Evolutionary conservation across 2,329 filamentous ascomycete genomes (phyloP), one percentile per base, ranked within the genome.

Genomic region (Aspergillus fumigatiaffinis): DNA sequence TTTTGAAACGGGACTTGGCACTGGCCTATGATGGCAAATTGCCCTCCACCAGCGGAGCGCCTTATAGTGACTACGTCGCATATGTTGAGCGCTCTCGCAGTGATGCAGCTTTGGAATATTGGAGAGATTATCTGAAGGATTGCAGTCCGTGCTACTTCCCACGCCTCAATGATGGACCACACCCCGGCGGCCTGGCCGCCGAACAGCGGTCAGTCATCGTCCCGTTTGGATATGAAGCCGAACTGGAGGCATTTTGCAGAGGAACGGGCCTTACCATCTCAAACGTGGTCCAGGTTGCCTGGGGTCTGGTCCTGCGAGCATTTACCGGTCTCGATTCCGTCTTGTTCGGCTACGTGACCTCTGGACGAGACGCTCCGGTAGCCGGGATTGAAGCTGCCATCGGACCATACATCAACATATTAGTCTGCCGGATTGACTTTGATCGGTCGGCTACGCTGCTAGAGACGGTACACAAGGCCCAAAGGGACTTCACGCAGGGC

Each of bases 331-430:
- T 59, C 20, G 57, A 63, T 12, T 66, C 71, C 38, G 63, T 74
- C 14, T 66, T 60, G 9, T 74, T 73, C 57, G 71, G 69, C 6
- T 66, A 68, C 46, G 57, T 69, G 8, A 60, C 63, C 7, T 69
- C 70, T 9, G 69, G 70, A 20, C 58, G 71, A 53, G 76, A 79
- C 56, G 65, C 74, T 21, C 71, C 73, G 0, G 59, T 79, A 4
- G 59, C 68, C 5, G 69, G 68, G 4, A 71, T 79, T 12, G 65
- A 76, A 44, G 67, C 71, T 23, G 71, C 72, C 2, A 71, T 78
- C 26, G 77, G 77, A 21, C 57, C 60, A n/a, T 77, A 80, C 42
- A 77, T 82, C 53, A 80, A 79, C 48, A 80, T 82, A 73, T 71
- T 82, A 1, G 73, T 80, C n/a, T 80, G 74, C 53, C 75, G 75